phyloP scores from a whole-genome alignment of 176 grass and related monocot genomes.

The Aegilops speltoides region DNA sequence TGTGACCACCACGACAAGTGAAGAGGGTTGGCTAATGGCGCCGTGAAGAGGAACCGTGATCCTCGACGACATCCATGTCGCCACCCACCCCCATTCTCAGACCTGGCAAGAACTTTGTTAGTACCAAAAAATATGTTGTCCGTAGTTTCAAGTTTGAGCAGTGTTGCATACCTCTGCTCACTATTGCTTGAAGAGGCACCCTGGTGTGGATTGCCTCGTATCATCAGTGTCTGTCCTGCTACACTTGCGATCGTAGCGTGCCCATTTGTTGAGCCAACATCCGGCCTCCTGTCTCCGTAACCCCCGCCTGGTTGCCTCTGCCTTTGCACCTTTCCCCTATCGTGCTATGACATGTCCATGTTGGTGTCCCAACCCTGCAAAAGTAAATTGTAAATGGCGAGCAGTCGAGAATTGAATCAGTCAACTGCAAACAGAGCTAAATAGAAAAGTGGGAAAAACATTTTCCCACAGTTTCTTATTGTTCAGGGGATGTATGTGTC shows the following conservation, averaged over 20 bases:
- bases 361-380: slow-evolving; percentile 22
- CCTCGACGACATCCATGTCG: neutral
- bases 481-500: slow-evolving; percentile 45
- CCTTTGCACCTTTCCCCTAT: slow-evolving; percentile 12
- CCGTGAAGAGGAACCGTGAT: neutral
- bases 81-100: neutral
- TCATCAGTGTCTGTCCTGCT: neutral
- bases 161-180: neutral
- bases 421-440: neutral
- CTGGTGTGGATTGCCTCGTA: neutral
- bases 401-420: neutral
- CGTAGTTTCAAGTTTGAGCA: neutral
- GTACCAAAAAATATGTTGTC: neutral
- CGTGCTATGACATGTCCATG: neutral
- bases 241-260: neutral
- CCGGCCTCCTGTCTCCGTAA: neutral
- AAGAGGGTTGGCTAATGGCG: neutral
- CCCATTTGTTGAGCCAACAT: neutral
- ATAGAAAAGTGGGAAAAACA: neutral
- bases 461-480: slow-evolving; percentile 6
- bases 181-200: neutral
- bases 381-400: neutral
- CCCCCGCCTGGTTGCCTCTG: neutral
- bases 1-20: neutral
- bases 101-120: neutral